Base-by-base conservation (phyloP, 768 basidiomycete genomes). In the Postia placenta region DNA sequence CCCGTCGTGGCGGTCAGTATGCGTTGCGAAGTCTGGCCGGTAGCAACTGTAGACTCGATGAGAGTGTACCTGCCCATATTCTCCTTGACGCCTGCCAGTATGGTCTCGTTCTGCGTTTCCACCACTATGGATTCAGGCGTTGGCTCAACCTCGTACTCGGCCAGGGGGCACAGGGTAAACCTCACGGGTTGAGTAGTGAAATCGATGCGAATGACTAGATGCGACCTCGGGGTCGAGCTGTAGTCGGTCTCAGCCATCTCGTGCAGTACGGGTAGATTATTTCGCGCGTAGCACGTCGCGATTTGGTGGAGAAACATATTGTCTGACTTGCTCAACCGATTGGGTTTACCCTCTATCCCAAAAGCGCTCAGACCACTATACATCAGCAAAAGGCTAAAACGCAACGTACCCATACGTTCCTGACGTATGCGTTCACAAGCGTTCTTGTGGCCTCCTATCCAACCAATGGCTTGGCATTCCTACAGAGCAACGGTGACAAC, bases 171-270 rank as follows among this genome's bases (percentile, higher is more conserved):
- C 9, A 70, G 37, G 24, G 54, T 47, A 47, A 63, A 68, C 37
- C 50, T 56, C 1, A 60, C 51, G 0, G 69, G 69, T 1, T 60
- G 26, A 17, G 42, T 49, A 15, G 59, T 61, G 52, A 67, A 70
- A 61, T 70, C 64, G 45, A 69, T 67, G 50, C 57, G 60, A 19
- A 69, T 58, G 42, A 69, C 56, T 47, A 69, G 59, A 12, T 59
- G 56, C 7, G 58, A 45, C 6, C 55, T 45, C 2, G 59, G 56
- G 1, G 58, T 51, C 9, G 51, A 47, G 11, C 67, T 65, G 53
- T 62, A 62, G 17, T 61, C 44, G 22, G 47, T 23, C 36, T 52
- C 51, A 0, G 67, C n/a, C n/a, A n/a, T n/a, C n/a, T n/a, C n/a
- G n/a, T n/a, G n/a, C n/a, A n/a, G n/a, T n/a, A n/a, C n/a, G n/a